Conservation (phyloP, 352 stramenopile genomes). For the Globisporangium echinulatum region DNA sequence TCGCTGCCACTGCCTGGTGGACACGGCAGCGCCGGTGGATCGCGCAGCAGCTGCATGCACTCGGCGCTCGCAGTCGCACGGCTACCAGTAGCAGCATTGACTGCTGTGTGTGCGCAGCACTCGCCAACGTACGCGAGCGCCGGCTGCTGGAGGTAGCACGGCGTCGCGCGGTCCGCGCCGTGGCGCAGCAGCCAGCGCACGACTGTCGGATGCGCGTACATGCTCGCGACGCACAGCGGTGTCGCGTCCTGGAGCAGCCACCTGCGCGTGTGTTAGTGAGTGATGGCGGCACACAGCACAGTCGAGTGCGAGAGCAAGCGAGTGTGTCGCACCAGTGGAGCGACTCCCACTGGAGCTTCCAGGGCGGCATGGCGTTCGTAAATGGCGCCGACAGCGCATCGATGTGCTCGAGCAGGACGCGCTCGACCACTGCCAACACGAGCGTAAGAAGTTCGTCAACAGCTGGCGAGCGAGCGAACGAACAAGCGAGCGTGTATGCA, state of each 20-base stretch:
- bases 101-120: conserved; percentile 30
- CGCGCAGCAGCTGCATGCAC: conserved; percentile 32
- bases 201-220: conserved; percentile 44
- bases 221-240: conserved; percentile 55
- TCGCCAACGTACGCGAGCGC: conserved; percentile 48
- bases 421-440: conserved; percentile 18
- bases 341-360: conserved; percentile 62
- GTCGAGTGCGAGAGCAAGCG: conserved; percentile 62
- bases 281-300: conserved; percentile 52
- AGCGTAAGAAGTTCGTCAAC: background rate
- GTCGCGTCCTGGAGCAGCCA: conserved; percentile 66
- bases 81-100: background rate
- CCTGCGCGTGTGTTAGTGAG: conserved; percentile 10
- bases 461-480: background rate
- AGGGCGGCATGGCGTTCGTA: conserved; percentile 40
- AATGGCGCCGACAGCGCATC: conserved; percentile 48
- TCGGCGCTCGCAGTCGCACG: conserved; percentile 21
- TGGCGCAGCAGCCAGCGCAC: conserved; percentile 52
- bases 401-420: conserved; percentile 32
- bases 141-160: conserved; percentile 49
- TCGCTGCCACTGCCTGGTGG: conserved; percentile 15
- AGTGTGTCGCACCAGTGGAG: conserved; percentile 45
- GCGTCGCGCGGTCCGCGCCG: conserved; percentile 40
- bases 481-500: background rate
- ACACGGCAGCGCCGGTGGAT: conserved; percentile 21